Base-by-base conservation (phyloP, 2,329 filamentous ascomycete species). In the Apiospora malaysiana region DNA sequence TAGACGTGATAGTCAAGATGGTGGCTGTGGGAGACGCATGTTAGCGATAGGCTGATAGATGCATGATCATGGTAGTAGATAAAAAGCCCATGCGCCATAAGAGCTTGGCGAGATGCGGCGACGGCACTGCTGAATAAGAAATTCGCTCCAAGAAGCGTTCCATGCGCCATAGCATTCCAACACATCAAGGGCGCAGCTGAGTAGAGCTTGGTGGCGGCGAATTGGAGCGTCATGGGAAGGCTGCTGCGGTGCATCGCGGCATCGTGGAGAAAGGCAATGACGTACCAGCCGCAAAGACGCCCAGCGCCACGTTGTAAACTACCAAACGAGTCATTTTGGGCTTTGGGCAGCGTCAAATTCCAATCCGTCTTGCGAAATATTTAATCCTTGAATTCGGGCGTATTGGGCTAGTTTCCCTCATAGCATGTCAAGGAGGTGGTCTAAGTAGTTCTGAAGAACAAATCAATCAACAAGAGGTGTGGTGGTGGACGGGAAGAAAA, bases 1-100 rank as follows among this genome's bases (percentile, higher is more conserved):
- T 92, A 70, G 92, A 88, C 51, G 89, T 85, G 69, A 95, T 84
- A 32, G 92, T 93, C 86, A 94, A 89, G 72, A 87, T 87, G 42
- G 91, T 93, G 71, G 91, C 92, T 94, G 78, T 68, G 67, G 49
- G 40, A 69, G 68, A 68, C 66, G 69, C 66, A 65, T 70, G 79
- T 85, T 76, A 84, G 81, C 74, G 56, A 40, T 40, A 40, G 9
- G 32, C 18, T n/a, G 4, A 9, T 14, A 9, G 32, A 2, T 25
- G 49, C n/a, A 27, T 14, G 4, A 18, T 4, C 4, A 8, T n/a
- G 56, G 14, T 59, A 59, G 51, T 18, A 32, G 25, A 56, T 32
- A n/a, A n/a, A n/a, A n/a, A n/a, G 51, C 51, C 37, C 51, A 59
- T 37, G 51, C 25, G 9, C 9, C 51, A 59, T 4, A 8, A 37